Evolutionary conservation across 83 land plant species (phyloP).

Genomic region (Isoetes engelmannii): DNA sequence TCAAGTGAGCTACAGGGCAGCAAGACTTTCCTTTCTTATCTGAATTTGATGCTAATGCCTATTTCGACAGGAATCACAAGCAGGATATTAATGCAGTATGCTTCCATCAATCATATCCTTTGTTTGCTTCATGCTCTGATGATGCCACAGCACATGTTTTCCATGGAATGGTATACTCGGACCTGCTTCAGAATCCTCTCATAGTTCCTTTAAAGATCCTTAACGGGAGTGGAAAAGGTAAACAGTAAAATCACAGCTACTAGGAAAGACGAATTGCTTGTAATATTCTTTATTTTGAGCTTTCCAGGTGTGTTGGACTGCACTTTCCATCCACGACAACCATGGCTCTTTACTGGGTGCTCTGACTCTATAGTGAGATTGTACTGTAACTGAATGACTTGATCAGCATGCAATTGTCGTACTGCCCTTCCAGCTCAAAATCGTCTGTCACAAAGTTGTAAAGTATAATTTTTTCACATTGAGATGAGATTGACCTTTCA

Average conservation of each 20-base stretch:
- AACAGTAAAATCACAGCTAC: background rate
- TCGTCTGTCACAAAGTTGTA: no score
- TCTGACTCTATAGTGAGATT: conserved; percentile 74
- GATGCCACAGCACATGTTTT: conserved; percentile 86
- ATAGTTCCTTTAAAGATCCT: conserved; percentile 86
- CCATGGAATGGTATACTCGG: conserved; percentile 95
- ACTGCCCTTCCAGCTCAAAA: no score
- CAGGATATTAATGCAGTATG: conserved; percentile 81
- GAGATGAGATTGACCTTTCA: no score
- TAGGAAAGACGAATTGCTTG: background rate
- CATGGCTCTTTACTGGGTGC: conserved; percentile 96
- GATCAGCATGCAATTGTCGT: no score
- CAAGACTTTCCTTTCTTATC: conserved; percentile 12
- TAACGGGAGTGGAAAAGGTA: conserved; percentile 51
- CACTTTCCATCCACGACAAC: conserved; percentile 86
- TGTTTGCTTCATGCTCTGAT: conserved; percentile 88
- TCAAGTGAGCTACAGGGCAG: conserved; percentile 39
- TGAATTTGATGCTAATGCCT: conserved; percentile 1
- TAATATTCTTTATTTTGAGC: background rate
- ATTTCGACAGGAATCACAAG: conserved; percentile 56
- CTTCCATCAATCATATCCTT: conserved; percentile 73
- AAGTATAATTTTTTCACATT: no score
- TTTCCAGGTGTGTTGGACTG: conserved; percentile 83
- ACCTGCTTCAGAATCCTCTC: conserved; percentile 87
- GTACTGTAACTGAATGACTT: conserved; percentile 40